Evolutionary conservation across 202 grass and related monocot species (phyloP).

Genomic region (Hordeum pubiflorum): DNA sequence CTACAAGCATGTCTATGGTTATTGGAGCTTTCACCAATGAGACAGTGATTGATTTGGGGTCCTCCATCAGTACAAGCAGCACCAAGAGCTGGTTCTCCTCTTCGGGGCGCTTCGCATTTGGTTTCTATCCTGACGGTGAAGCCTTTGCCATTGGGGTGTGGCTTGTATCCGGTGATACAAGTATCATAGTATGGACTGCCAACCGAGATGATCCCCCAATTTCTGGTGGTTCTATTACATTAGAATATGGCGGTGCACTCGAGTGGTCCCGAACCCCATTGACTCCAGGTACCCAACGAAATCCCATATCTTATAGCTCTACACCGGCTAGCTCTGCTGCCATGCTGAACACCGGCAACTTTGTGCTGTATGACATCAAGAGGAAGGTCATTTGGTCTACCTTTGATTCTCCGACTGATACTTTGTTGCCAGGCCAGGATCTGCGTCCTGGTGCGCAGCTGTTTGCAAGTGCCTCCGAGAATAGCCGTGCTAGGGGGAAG

Average conservation of each 20-base stretch:
- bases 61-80: neutral
- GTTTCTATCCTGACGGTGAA: slow-evolving; percentile 31
- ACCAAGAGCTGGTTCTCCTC: slow-evolving; percentile 30
- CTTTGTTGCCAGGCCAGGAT: slow-evolving; percentile 37
- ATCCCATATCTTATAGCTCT: slow-evolving; percentile 1
- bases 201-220: slow-evolving; percentile 27
- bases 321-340: slow-evolving; percentile 11
- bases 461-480: slow-evolving; percentile 24
- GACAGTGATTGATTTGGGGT: neutral
- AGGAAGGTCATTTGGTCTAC: slow-evolving; percentile 22
- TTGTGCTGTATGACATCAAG: slow-evolving; percentile 18
- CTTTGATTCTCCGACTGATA: slow-evolving; percentile 27
- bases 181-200: slow-evolving; percentile 24
- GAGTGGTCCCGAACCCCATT: slow-evolving; percentile 23
- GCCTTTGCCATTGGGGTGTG: slow-evolving; percentile 37
- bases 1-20: neutral
- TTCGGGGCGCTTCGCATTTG: slow-evolving; percentile 36
- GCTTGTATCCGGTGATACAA: slow-evolving; percentile 5
- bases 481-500: slow-evolving; percentile 8
- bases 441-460: neutral
- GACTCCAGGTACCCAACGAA: slow-evolving; percentile 6
- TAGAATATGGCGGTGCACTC: slow-evolving; percentile 19
- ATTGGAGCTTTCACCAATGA: neutral
- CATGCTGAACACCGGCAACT: slow-evolving; percentile 29
- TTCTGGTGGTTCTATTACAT: slow-evolving; percentile 6